Conservation (phyloP, 345 rosid species). For the Rhodamnia argentea region DNA sequence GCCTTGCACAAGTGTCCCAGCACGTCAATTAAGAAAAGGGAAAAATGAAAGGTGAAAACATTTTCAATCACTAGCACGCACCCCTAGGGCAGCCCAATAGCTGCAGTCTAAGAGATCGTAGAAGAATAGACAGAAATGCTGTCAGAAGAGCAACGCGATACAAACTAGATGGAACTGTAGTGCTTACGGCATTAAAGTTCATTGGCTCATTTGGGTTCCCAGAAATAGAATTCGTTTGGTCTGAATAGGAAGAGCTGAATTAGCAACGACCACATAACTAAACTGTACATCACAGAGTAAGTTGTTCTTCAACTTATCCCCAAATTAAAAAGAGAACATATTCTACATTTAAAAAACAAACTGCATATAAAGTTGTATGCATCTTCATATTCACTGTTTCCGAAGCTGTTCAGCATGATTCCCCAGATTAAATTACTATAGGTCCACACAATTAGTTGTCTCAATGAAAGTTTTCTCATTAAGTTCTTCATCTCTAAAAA, state of each 20-base stretch:
- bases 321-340: background rate
- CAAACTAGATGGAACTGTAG: background rate
- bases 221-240: conserved; percentile 74
- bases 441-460: background rate
- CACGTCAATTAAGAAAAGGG: background rate
- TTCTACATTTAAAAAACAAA: background rate
- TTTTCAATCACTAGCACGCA: background rate
- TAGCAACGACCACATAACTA: background rate
- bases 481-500: background rate
- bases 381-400: background rate
- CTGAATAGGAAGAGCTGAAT: conserved; percentile 20
- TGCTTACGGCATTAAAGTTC: conserved; percentile 87
- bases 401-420: background rate
- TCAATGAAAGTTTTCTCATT: background rate
- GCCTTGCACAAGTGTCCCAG: background rate
- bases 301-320: background rate
- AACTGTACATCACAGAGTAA: background rate
- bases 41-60: background rate
- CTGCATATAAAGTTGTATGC: background rate
- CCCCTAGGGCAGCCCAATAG: background rate
- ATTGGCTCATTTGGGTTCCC: conserved; percentile 96
- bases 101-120: background rate
- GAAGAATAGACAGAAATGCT: background rate
- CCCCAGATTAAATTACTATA: background rate
- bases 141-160: background rate